Conservation (phyloP, 202 grass and related monocot genomes). For the Bolboschoenoplectus hybrid region DNA sequence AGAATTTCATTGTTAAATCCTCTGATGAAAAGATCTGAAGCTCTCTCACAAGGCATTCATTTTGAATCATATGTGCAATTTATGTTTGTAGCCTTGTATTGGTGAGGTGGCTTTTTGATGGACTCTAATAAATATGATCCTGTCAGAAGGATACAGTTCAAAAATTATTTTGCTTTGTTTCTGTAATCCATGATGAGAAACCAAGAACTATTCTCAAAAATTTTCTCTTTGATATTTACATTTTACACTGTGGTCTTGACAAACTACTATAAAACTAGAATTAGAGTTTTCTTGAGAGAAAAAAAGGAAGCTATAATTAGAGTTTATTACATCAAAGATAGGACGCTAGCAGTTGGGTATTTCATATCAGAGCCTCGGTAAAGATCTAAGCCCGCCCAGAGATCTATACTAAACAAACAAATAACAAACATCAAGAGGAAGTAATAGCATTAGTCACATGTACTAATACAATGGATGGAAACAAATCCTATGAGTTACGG, state of each 20-base stretch:
- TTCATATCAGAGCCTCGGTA: not conserved
- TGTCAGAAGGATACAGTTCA: not conserved
- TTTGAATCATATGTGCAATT: not conserved
- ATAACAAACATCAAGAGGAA: not conserved
- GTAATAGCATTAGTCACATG: not conserved
- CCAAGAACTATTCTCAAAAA: not conserved
- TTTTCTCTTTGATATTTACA: not conserved
- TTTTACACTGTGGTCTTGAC: slow-evolving; percentile 3
- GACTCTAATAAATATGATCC: slow-evolving; percentile 17
- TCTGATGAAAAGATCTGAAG: slow-evolving; percentile 35
- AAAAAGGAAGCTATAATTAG: not conserved
- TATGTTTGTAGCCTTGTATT: not conserved
- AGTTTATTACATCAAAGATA: not conserved
- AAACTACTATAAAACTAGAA: not conserved
- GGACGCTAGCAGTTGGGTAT: not conserved
- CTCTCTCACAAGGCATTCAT: not conserved
- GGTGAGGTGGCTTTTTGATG: slow-evolving; percentile 6
- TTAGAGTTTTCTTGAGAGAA: not conserved
- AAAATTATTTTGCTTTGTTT: not conserved
- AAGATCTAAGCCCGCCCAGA: not conserved
- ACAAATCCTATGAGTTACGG: slow-evolving; percentile 40
- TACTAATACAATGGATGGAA: slow-evolving; percentile 17
- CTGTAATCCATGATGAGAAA: slow-evolving; percentile 7
- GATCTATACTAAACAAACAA: not conserved
- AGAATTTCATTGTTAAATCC: slow-evolving; percentile 52